Evolutionary conservation across 2,329 filamentous ascomycete genomes (phyloP).

Genomic region (Arthrobotrys megalospora): DNA sequence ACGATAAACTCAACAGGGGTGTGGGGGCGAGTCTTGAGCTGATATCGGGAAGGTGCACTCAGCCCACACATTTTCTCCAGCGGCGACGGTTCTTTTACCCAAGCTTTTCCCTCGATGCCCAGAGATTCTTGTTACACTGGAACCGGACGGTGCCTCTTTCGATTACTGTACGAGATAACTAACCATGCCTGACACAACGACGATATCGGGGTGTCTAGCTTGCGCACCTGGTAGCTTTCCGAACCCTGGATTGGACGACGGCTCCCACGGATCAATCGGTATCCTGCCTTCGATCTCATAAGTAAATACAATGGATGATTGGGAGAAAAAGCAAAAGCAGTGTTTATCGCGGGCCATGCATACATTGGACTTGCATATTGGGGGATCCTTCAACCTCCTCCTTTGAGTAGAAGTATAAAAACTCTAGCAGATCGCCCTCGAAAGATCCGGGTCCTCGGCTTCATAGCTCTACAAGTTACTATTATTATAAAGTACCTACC

Average conservation of each 20-base stretch:
- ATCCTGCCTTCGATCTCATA: constrained; percentile 28
- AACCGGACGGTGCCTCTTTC: constrained; percentile 12
- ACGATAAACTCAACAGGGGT: constrained; percentile 25
- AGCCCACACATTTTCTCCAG: constrained; percentile 1
- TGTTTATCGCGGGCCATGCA: constrained; percentile 17
- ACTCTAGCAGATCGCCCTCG: constrained; percentile 15
- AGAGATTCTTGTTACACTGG: constrained; percentile 32
- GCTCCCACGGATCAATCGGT: constrained; percentile 47
- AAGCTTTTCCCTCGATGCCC: constrained; percentile 13
- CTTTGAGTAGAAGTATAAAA: constrained; percentile 47
- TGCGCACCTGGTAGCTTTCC: constrained; percentile 18
- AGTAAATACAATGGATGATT: neutral
- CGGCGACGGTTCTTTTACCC: constrained; percentile 19
- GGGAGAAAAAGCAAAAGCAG: constrained; percentile 27
- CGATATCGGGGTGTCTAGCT: constrained; percentile 21
- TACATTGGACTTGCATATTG: constrained; percentile 25
- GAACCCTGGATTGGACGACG: constrained; percentile 34
- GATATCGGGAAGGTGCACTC: constrained; percentile 28
- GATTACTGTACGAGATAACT: neutral
- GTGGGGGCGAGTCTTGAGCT: neutral
- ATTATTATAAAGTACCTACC: constrained; percentile 7
- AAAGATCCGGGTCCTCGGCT: constrained; percentile 1
- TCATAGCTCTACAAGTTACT: constrained; percentile 13
- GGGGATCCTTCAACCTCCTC: constrained; percentile 31
- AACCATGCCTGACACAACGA: constrained; percentile 8